Conservation (phyloP, 345 rosid species). For the Abelmoschus esculentus region DNA sequence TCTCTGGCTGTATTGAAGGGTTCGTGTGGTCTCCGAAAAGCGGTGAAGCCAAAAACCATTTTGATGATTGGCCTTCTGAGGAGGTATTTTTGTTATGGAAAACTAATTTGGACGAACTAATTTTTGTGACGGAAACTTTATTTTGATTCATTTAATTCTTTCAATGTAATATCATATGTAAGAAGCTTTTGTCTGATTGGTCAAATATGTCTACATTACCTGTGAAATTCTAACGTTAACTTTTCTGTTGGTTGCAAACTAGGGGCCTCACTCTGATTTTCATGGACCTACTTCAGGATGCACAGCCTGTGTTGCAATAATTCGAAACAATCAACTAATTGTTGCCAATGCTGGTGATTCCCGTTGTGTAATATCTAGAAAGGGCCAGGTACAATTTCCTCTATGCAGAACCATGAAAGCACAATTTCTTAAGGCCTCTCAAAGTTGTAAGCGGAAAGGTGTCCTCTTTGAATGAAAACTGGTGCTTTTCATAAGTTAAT, state of each 20-base stretch:
- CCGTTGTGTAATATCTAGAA: conserved; percentile 87
- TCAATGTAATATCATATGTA: not conserved
- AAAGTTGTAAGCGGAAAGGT: conserved; percentile 1
- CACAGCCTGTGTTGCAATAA: conserved; percentile 89
- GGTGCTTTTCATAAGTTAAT: not conserved
- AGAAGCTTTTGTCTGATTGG: not conserved
- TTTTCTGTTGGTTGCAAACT: not conserved
- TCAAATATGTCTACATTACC: not conserved
- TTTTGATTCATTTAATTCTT: not conserved
- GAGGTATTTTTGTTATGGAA: not conserved
- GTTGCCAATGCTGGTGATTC: conserved; percentile 99
- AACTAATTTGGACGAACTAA: not conserved
- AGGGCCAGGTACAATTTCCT: conserved; percentile 54
- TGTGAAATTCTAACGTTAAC: not conserved
- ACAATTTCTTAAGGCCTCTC: not conserved
- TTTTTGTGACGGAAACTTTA: not conserved
- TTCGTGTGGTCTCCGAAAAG: not conserved
- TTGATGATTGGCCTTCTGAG: not conserved
- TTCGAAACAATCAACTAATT: conserved; percentile 66
- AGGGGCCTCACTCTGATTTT: conserved; percentile 71
- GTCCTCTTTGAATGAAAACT: not conserved
- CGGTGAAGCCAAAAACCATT: not conserved
- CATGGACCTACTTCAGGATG: conserved; percentile 78
- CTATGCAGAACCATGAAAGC: not conserved
- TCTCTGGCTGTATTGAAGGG: not conserved